Evolutionary conservation across 176 grass and related monocot genomes (phyloP).

Genomic region (Echinochloa phyllopogon): DNA sequence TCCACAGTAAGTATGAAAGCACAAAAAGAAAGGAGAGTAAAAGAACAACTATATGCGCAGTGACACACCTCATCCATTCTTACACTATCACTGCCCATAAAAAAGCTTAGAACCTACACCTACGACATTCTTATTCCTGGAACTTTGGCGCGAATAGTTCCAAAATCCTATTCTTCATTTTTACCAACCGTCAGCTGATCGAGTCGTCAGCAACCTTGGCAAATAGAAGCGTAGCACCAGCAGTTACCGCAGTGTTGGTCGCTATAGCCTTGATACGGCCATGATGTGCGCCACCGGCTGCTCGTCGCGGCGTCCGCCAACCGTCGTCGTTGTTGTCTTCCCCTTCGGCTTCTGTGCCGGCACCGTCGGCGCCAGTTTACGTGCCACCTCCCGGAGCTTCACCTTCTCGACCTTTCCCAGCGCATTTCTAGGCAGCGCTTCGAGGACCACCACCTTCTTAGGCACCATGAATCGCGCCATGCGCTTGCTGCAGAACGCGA

Average conservation of each 20-base stretch:
- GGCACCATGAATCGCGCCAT: slow-evolving; percentile 73
- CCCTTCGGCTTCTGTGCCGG: slow-evolving; percentile 44
- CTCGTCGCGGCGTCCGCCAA: slow-evolving; percentile 36
- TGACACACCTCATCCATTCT: neutral
- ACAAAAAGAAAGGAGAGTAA: neutral
- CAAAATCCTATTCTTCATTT: slow-evolving; percentile 25
- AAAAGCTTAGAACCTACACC: neutral
- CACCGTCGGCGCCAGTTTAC: neutral
- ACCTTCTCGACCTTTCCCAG: slow-evolving; percentile 73
- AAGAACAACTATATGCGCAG: neutral
- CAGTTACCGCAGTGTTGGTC: neutral
- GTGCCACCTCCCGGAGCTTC: slow-evolving; percentile 49
- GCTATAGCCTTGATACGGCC: slow-evolving; percentile 62
- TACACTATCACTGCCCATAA: neutral
- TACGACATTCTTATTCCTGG: slow-evolving; percentile 38
- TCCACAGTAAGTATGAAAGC: neutral
- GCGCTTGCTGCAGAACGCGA: slow-evolving; percentile 51
- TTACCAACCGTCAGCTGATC: neutral
- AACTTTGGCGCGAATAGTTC: slow-evolving; percentile 24
- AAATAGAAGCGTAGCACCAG: neutral
- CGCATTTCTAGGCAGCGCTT: slow-evolving; percentile 51
- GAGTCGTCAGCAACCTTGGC: neutral
- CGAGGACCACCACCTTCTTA: slow-evolving; percentile 64
- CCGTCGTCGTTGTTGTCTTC: slow-evolving; percentile 23
- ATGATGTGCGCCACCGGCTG: slow-evolving; percentile 54